These are phyloP conservation scores for Andrographis paniculata DNA, from an alignment of 305 asterid species.

Conservation along the genomic window DNA sequence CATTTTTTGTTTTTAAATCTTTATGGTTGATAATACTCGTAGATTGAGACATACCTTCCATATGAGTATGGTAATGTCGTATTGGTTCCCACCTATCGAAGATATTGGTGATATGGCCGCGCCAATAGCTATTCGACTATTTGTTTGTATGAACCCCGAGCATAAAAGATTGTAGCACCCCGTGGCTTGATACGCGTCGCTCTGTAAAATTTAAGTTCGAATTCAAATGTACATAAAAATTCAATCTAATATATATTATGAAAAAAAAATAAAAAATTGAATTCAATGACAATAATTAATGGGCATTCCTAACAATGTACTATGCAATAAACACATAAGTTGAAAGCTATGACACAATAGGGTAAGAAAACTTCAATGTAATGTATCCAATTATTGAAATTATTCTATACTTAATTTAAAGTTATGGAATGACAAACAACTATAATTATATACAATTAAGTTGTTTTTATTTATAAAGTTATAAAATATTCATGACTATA, in stretches of 20 bases:
- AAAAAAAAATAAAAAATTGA: too few species aligned
- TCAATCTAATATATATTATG: too few species aligned
- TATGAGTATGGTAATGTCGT: conserved; percentile 63
- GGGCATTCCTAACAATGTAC: conserved; percentile 23
- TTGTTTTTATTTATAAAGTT: too few species aligned
- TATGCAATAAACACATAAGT: conserved; percentile 4
- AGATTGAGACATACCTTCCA: conserved; percentile 51
- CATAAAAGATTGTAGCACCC: conserved; percentile 91
- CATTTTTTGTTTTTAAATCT: background rate
- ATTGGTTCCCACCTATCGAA: conserved; percentile 36
- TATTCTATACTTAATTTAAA: background rate
- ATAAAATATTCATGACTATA: too few species aligned
- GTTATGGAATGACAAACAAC: too few species aligned
- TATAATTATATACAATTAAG: too few species aligned
- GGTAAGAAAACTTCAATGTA: conserved; percentile 28
- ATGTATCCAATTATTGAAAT: conserved; percentile 34
- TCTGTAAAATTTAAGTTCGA: conserved; percentile 26
- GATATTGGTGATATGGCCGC: conserved; percentile 88
- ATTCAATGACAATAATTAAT: conserved; percentile 8
- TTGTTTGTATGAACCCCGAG: conserved; percentile 83
- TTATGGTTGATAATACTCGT: background rate
- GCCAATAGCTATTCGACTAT: conserved; percentile 77
- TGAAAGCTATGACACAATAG: conserved; percentile 24
- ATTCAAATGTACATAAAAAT: background rate
- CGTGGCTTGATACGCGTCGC: conserved; percentile 79